These are phyloP conservation scores for Fraxinus platypoda DNA, from an alignment of 305 asterid genomes.

Conservation along the genomic window DNA sequence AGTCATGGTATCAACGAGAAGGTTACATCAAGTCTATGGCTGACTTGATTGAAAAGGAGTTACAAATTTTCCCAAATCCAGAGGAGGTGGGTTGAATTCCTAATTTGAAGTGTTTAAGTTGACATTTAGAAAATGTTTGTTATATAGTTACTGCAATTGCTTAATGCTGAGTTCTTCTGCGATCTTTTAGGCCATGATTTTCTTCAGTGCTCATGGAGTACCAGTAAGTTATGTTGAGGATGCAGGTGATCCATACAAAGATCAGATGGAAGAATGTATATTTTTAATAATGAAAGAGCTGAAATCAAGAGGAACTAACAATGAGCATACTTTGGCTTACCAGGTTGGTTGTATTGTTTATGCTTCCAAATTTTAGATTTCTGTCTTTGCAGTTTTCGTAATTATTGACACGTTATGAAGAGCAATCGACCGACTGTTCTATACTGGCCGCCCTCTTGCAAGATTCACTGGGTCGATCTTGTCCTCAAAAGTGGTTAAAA, in stretches of 20 bases:
- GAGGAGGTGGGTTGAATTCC: constrained; percentile 52
- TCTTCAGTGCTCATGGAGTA: constrained; percentile 97
- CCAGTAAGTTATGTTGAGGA: constrained; percentile 89
- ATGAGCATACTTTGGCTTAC: constrained; percentile 78
- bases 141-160: neutral
- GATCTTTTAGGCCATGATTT: constrained; percentile 60
- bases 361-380: neutral
- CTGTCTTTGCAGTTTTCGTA: neutral
- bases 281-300: constrained; percentile 87
- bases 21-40: constrained; percentile 91
- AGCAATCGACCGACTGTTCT: neutral
- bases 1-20: constrained; percentile 88
- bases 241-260: constrained; percentile 89
- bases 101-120: neutral
- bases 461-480: neutral
- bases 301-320: constrained; percentile 67
- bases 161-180: constrained; percentile 5
- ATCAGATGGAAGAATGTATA: constrained; percentile 95
- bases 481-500: neutral
- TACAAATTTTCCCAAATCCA: constrained; percentile 54
- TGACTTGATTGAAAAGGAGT: constrained; percentile 74
- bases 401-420: neutral
- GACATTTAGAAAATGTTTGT: neutral
- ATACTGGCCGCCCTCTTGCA: neutral
- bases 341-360: constrained; percentile 54